Evolutionary conservation across 139 green algal species (phyloP).

Genomic region (Ulvella scutata): DNA sequence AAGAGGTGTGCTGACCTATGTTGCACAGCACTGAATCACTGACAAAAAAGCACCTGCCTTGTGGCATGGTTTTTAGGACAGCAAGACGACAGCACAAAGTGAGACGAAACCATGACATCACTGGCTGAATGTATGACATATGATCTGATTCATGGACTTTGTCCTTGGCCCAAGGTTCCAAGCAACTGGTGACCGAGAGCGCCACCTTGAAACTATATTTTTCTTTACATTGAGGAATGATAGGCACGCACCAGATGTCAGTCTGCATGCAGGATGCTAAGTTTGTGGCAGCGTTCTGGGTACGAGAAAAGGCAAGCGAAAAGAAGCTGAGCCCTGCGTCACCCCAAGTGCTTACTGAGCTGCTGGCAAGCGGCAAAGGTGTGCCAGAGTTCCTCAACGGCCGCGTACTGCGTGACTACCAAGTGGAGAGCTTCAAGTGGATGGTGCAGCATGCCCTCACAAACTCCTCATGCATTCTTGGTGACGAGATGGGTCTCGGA

Average conservation of each 20-base stretch:
- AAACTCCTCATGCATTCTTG: conserved; percentile 67
- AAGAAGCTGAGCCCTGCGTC: too few relatives aligned
- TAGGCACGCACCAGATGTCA: too few relatives aligned
- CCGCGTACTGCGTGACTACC: conserved; percentile 64
- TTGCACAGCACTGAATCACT: too few relatives aligned
- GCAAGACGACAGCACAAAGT: too few relatives aligned
- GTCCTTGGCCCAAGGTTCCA: not conserved
- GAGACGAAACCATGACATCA: too few relatives aligned
- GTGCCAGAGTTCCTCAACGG: conserved; percentile 55
- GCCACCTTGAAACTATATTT: too few relatives aligned
- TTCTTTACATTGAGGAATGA: too few relatives aligned
- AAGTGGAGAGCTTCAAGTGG: conserved; percentile 18
- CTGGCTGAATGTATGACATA: conserved; percentile 1
- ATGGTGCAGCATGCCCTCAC: conserved; percentile 4
- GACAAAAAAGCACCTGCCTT: not conserved
- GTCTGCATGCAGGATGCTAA: too few relatives aligned
- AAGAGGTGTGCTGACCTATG: conserved; percentile 5
- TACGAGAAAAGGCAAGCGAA: too few relatives aligned
- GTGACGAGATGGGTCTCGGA: conserved; percentile 92
- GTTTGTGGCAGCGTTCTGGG: too few relatives aligned
- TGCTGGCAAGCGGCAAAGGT: conserved; percentile 4
- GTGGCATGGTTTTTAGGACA: not conserved
- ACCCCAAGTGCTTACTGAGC: not conserved
- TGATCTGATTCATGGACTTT: not conserved
- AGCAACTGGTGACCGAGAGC: too few relatives aligned